A percentile compares a stretch with the other conserved stretches of the same genome.
Conservation (phyloP, 1,284 basidiomycete genomes). For the Porphyrellus sp. region DNA sequence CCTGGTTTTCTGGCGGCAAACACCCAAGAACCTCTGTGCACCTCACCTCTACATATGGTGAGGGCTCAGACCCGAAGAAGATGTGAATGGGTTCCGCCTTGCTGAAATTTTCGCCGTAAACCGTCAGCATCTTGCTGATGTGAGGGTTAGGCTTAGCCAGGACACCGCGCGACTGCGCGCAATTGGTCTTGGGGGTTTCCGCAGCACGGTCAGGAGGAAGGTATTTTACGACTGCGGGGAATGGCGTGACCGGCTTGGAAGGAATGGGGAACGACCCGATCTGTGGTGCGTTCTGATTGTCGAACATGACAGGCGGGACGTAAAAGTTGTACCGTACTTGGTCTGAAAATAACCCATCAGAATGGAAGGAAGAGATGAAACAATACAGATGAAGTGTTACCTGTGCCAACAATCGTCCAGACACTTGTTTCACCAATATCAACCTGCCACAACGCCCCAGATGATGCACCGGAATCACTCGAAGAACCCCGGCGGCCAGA, state of each 20-base stretch:
- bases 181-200: slow-evolving; percentile 67
- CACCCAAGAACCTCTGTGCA: slow-evolving; percentile 86
- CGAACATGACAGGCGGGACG: slow-evolving; percentile 79
- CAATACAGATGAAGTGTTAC: slow-evolving; percentile 39
- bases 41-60: slow-evolving; percentile 82
- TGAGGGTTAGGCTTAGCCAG: slow-evolving; percentile 71
- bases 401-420: slow-evolving; percentile 91
- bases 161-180: slow-evolving; percentile 59
- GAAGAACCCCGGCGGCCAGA: slow-evolving; percentile 61
- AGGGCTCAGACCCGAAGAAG: slow-evolving; percentile 88
- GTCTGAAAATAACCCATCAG: slow-evolving; percentile 44
- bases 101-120: slow-evolving; percentile 88
- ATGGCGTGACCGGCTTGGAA: slow-evolving; percentile 80
- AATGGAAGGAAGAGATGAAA: slow-evolving; percentile 3
- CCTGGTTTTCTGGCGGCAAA: slow-evolving; percentile 64
- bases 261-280: slow-evolving; percentile 72
- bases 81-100: slow-evolving; percentile 75
- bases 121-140: slow-evolving; percentile 72
- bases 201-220: slow-evolving; percentile 80
- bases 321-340: slow-evolving; percentile 91
- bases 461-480: slow-evolving; percentile 63
- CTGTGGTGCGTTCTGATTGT: slow-evolving; percentile 64
- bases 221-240: slow-evolving; percentile 81
- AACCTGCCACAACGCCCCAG: slow-evolving; percentile 81
- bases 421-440: slow-evolving; percentile 88